These are phyloP conservation scores for Aspergillus fructus DNA, from an alignment of 2,329 filamentous ascomycete genomes.

Conservation along the genomic window DNA sequence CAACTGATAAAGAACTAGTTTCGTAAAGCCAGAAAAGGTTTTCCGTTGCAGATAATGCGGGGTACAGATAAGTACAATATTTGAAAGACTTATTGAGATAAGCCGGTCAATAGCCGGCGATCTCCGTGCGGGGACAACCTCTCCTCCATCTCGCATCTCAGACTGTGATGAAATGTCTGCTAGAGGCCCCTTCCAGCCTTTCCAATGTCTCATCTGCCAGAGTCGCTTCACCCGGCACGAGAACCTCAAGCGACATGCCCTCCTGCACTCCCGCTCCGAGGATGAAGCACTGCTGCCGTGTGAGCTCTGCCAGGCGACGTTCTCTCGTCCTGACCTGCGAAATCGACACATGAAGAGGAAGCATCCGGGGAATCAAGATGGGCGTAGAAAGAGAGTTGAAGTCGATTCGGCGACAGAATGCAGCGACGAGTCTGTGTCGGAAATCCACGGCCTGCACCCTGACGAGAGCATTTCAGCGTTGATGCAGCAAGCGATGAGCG, in stretches of 20 bases:
- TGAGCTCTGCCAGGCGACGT: slow-evolving; percentile 39
- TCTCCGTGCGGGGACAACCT: neutral
- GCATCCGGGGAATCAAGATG: slow-evolving; percentile 30
- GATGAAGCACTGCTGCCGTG: slow-evolving; percentile 34
- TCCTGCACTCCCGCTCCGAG: slow-evolving; percentile 36
- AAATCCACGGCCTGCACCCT: neutral
- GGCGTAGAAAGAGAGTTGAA: slow-evolving; percentile 7
- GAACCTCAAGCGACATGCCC: slow-evolving; percentile 45
- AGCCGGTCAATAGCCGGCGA: neutral
- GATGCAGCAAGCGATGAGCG: neutral
- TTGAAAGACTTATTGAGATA: no score
- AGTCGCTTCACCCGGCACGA: slow-evolving; percentile 42
- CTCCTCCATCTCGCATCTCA: neutral
- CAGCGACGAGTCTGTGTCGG: neutral
- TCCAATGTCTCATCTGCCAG: slow-evolving; percentile 41
- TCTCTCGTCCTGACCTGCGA: slow-evolving; percentile 43
- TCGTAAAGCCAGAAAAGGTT: no score
- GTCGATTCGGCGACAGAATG: neutral
- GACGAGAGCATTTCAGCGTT: neutral
- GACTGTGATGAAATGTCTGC: neutral
- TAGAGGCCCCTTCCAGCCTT: slow-evolving; percentile 34
- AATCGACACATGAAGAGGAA: slow-evolving; percentile 45
- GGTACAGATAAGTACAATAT: no score
- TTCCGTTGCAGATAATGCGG: no score
- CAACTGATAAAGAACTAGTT: no score